These are phyloP conservation scores for Suhomyces faveliae DNA, from an alignment of 805 yeast genomes.

Conservation along the genomic window DNA sequence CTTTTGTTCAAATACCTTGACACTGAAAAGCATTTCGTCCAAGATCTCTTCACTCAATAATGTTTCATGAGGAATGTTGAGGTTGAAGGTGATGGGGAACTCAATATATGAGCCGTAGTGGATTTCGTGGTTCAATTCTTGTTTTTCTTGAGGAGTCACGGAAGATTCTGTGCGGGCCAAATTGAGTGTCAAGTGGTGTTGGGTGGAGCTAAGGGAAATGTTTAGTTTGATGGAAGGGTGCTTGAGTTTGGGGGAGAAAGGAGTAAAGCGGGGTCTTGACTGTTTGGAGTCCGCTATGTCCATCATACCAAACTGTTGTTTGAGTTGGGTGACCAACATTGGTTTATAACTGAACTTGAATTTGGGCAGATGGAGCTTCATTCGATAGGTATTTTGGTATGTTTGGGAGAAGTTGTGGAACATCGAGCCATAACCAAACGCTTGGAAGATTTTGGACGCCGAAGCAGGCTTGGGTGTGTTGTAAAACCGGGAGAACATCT, in stretches of 20 bases:
- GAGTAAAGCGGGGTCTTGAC: conserved; percentile 2
- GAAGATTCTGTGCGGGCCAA: conserved; percentile 21
- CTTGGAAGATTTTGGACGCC: neutral
- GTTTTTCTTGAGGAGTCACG: conserved; percentile 18
- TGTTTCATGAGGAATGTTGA: conserved; percentile 33
- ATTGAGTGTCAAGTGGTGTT: conserved; percentile 19
- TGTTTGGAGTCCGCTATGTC: conserved; percentile 1
- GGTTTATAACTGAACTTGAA: conserved; percentile 20
- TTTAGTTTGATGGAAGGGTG: conserved; percentile 23
- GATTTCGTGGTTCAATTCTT: conserved; percentile 10
- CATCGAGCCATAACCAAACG: conserved; percentile 15
- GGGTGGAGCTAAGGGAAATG: conserved; percentile 26
- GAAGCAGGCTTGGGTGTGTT: conserved; percentile 5
- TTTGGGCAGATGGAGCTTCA: conserved; percentile 19
- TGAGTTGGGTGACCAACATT: conserved; percentile 10
- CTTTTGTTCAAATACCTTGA: conserved; percentile 43
- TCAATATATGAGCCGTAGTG: conserved; percentile 33
- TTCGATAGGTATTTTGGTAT: conserved; percentile 18
- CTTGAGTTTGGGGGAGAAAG: conserved; percentile 1
- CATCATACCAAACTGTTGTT: neutral
- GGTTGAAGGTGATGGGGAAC: conserved; percentile 28
- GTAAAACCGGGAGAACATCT: conserved; percentile 14
- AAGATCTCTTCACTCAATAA: conserved; percentile 31
- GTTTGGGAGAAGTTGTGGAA: conserved; percentile 25
- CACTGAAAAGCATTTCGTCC: conserved; percentile 59